A percentile compares a stretch with the other conserved stretches of the same genome.
phyloP scores from a whole-genome alignment of 768 basidiomycete genomes.

The Mycena amicta region DNA sequence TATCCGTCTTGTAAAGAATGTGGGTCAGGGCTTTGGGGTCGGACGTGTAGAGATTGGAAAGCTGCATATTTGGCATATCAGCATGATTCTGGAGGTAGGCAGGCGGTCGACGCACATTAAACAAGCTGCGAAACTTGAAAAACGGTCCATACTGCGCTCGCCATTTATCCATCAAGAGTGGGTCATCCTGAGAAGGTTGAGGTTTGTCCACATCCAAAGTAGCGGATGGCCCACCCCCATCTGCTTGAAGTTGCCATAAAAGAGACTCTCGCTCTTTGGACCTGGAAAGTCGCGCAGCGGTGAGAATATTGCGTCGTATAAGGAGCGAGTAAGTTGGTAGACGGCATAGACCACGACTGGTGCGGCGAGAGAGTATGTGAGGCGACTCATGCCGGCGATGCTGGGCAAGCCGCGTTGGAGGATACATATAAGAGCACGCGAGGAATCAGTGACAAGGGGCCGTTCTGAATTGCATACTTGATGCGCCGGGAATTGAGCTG shows the following conservation, averaged over 20 bases:
- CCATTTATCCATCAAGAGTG: background rate
- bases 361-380: no score
- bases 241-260: background rate
- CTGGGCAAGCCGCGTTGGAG: no score
- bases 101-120: background rate
- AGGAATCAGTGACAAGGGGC: no score
- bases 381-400: no score
- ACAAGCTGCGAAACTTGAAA: background rate
- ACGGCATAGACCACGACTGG: background rate
- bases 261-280: background rate
- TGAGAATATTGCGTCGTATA: background rate
- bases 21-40: background rate
- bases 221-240: background rate
- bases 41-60: conserved; percentile 1
- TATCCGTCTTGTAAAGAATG: background rate
- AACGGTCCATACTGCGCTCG: background rate
- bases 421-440: no score
- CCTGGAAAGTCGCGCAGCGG: background rate
- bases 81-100: background rate
- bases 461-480: no score
- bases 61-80: background rate
- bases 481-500: no score
- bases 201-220: background rate
- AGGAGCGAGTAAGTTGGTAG: background rate
- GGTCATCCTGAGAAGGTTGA: background rate